Base-by-base conservation (phyloP, 495 filamentous ascomycete species). In the Talaromyces adpressus region DNA sequence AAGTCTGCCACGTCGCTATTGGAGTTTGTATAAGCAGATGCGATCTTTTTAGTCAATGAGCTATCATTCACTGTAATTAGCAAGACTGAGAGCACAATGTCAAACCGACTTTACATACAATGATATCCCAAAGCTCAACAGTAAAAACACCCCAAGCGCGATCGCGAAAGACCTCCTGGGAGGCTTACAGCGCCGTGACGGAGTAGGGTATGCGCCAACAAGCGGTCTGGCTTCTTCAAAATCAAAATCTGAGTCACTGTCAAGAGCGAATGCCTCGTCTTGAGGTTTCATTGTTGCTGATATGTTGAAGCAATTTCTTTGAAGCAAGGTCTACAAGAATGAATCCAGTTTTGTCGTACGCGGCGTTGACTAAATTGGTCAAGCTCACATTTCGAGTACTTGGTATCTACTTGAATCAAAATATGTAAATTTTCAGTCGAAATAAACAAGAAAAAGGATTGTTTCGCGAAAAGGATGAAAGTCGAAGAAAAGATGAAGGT, bases 1-100 rank as follows among this genome's bases (percentile, higher is more conserved):
- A 88, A 77, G 16, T 79, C 61, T 9, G 79, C 63, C 47, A 30
- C 52, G 14, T 56, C 52, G 22, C 12, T 29, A 1, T 27, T 29
- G 3, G 23, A 6, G 14, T 2, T 56, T 6, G 5, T 27, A 56
- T 56, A 14, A 29, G 16, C 22, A 7, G 52, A 22, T 6, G 11
- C 22, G 2, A 29, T 14, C 1, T 20, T 58, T 16, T 8, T 58
- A n/a, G 9, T 36, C 36, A 41, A 41, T 0, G 36, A 41, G 36
- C 36, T 41, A 16, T 0, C 1, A 16, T 4, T 16, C 36, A 5
- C 0, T 41, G 36, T 41, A 5, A 16, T 41, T 16, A 41, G 36
- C 14, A 41, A 16, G 36, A 41, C 3, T 16, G 36, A 4, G n/a
- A 41, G 4, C 36, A 41, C 36, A 6, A 16, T 41, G 36, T 41